phyloP scores from a whole-genome alignment of 1,284 basidiomycete species.

The Rhizoctonia solani region DNA sequence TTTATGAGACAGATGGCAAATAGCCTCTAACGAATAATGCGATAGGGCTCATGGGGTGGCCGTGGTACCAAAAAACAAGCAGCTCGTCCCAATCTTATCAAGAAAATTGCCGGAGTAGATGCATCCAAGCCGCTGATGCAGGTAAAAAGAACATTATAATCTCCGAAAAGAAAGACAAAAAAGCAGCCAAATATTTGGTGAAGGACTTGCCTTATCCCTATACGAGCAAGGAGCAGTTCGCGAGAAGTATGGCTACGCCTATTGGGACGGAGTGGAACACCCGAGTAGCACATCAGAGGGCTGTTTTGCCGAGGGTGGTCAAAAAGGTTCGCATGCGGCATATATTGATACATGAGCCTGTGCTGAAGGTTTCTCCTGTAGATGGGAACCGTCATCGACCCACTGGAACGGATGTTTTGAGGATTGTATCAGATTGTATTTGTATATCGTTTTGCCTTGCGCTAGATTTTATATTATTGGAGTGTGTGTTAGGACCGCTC shows the following conservation, averaged over 20 bases:
- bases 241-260: constrained; percentile 77
- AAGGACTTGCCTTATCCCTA: constrained; percentile 94
- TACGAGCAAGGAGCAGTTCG: constrained; percentile 87
- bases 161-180: constrained; percentile 92
- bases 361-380: constrained; percentile 43
- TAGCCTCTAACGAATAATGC: constrained; percentile 9
- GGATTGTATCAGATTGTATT: neutral
- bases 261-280: constrained; percentile 95
- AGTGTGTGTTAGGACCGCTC: neutral
- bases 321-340: constrained; percentile 72
- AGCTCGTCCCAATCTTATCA: constrained; percentile 70
- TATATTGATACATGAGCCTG: constrained; percentile 32
- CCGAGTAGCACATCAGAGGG: constrained; percentile 80
- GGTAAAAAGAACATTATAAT: constrained; percentile 89
- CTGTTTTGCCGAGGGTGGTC: constrained; percentile 79
- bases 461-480: neutral
- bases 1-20: neutral
- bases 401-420: constrained; percentile 63
- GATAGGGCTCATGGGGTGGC: constrained; percentile 90
- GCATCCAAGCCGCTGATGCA: constrained; percentile 77
- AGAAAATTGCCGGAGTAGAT: constrained; percentile 80
- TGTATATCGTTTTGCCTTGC: neutral
- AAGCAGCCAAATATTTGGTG: constrained; percentile 84
- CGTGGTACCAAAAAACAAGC: constrained; percentile 63
- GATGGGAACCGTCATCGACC: constrained; percentile 79